Percentiles rank a stretch among this genome's conserved stretches.
Conservation (phyloP, 768 basidiomycete genomes). For the Nidularia pulvinata region DNA sequence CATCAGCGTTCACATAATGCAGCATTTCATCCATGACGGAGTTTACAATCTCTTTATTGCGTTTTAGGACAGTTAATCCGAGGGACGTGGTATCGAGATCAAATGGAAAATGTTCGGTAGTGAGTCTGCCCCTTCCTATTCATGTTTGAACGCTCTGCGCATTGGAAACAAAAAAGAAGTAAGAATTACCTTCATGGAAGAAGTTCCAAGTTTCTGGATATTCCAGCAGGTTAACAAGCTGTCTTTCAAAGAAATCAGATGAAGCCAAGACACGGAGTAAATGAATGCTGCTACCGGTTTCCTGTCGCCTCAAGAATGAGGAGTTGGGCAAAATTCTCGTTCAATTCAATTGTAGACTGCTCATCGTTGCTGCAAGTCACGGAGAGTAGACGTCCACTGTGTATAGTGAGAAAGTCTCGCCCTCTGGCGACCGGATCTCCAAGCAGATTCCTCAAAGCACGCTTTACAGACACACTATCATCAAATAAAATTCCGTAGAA, state of each 20-base stretch:
- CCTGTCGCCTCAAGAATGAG: conserved; percentile 53
- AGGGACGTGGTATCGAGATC: conserved; percentile 63
- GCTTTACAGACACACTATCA: conserved; percentile 32
- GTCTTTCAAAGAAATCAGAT: conserved; percentile 19
- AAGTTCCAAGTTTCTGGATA: conserved; percentile 52
- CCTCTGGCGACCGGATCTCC: conserved; percentile 50
- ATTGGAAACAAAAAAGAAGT: too few relatives aligned
- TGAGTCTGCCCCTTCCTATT: too few relatives aligned
- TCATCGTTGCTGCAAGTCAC: conserved; percentile 45
- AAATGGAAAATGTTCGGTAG: conserved; percentile 45
- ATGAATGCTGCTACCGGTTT: conserved; percentile 34
- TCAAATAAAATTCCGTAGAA: conserved; percentile 55
- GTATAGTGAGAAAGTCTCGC: conserved; percentile 29
- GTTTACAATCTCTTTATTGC: conserved; percentile 24
- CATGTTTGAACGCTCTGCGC: too few relatives aligned
- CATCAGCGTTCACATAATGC: conserved; percentile 43
- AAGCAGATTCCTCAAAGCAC: conserved; percentile 43
- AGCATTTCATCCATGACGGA: conserved; percentile 61
- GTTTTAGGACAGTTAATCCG: conserved; percentile 39
- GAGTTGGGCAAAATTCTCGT: conserved; percentile 61
- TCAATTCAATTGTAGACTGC: conserved; percentile 25
- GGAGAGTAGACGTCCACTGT: conserved; percentile 39
- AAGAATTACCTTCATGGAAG: conserved; percentile 36
- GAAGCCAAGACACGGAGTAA: not conserved
- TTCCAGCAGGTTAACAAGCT: conserved; percentile 38